Evolutionary conservation across 306 rosid genomes (phyloP), one percentile per base, ranked within the genome.

Genomic region (Geum urbanum): DNA sequence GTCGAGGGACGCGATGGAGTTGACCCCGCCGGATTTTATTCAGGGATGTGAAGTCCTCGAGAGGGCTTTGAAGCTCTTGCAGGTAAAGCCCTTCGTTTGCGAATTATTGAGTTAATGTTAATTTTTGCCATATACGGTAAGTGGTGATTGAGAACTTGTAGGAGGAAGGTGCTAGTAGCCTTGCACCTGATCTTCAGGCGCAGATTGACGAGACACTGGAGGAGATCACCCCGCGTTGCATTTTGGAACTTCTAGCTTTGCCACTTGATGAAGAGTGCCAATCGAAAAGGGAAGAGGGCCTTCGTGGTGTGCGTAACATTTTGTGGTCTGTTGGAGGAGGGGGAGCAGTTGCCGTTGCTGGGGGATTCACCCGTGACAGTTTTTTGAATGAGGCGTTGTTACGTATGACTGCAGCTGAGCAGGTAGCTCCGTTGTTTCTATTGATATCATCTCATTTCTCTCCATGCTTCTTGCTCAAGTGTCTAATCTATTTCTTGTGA

Each of bases 281-380:
- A 66, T 72, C 74, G 0, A 83, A 77, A 77, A 86, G 99, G 82
- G 91, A 78, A 79, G 97, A 94, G 83, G 99, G 97, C 72, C 92
- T 94, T 52, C 92, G 82, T 55, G 96, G 97, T 75, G 92, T 91
- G 51, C 89, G 95, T 65, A 94, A 91, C 82, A 88, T 94, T 72
- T 70, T 94, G 78, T 94, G 97, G 97, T 85, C 96, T 15, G 97
- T 91, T 77, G 99, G 99, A 70, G 97, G 97, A 73, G 99, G 99
- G 6, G 99, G 99, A 41, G 99, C 99, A 49, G 97, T 92, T 67
- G 95, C 96, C 20, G 80, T 91, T 70, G 96, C 90, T 67, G 99
- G 97, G 67, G 94, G 97, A 67, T 91, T 84, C 80, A 85, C 92
- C 18, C 97, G 95, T 45, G 99, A 94, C 78, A 88, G 84, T 75